phyloP scores from a whole-genome alignment of 2,329 filamentous ascomycete species.

The Phialocephala sp. region DNA sequence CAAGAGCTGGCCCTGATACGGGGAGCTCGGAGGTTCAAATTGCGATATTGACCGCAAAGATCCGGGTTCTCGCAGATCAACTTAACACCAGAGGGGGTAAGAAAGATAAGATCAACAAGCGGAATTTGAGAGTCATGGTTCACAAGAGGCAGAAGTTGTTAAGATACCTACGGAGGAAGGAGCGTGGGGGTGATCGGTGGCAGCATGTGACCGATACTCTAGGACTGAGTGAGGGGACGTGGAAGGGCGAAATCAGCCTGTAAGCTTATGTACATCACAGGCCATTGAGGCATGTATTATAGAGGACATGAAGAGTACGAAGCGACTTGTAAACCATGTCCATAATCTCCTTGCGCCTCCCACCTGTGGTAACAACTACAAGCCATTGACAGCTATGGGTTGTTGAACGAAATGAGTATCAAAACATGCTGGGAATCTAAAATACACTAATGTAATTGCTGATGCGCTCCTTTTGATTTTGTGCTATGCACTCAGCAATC shows the following conservation, averaged over 20 bases:
- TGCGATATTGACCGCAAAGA: slow-evolving; percentile 93
- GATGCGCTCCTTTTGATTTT: slow-evolving; percentile 99
- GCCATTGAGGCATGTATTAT: slow-evolving; percentile 36
- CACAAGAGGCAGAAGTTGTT: slow-evolving; percentile 90
- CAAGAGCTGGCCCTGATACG: slow-evolving; percentile 87
- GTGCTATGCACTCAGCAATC: slow-evolving; percentile 99
- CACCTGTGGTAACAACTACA: slow-evolving; percentile 37
- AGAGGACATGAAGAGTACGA: slow-evolving; percentile 29
- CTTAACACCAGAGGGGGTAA: slow-evolving; percentile 70
- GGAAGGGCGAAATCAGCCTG: slow-evolving; percentile 86
- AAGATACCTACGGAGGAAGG: slow-evolving; percentile 84
- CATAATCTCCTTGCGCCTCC: slow-evolving; percentile 40
- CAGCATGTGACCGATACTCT: slow-evolving; percentile 82
- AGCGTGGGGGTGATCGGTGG: slow-evolving; percentile 91
- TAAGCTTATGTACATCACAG: slow-evolving; percentile 49
- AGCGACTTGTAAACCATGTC: slow-evolving; percentile 34
- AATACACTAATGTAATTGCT: slow-evolving; percentile 99
- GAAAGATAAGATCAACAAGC: slow-evolving; percentile 93
- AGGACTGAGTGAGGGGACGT: slow-evolving; percentile 85
- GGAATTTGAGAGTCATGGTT: slow-evolving; percentile 83
- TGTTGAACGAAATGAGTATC: slow-evolving; percentile 26
- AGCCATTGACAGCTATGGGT: slow-evolving; percentile 26
- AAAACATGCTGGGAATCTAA: slow-evolving; percentile 49
- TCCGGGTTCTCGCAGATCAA: slow-evolving; percentile 77
- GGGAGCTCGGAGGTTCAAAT: slow-evolving; percentile 98